Conservation (phyloP, 2,329 filamentous ascomycete genomes). For the Fusarium bactridioides region DNA sequence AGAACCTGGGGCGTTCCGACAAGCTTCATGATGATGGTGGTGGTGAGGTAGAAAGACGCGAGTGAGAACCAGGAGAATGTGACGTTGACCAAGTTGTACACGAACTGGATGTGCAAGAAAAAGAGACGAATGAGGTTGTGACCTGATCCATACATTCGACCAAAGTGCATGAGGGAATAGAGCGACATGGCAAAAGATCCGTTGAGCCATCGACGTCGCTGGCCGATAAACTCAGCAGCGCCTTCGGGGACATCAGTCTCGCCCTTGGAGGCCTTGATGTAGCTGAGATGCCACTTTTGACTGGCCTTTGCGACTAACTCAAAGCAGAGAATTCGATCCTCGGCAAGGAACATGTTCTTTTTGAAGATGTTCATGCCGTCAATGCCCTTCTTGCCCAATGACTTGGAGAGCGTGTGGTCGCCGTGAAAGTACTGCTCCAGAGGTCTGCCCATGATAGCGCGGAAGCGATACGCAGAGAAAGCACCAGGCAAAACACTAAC, state of each 20-base stretch:
- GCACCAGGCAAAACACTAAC: slow-evolving; percentile 38
- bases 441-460: slow-evolving; percentile 37
- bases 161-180: slow-evolving; percentile 39
- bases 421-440: slow-evolving; percentile 40
- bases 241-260: slow-evolving; percentile 39
- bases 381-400: slow-evolving; percentile 38
- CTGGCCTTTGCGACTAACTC: slow-evolving; percentile 38
- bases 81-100: slow-evolving; percentile 38
- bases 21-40: slow-evolving; percentile 38
- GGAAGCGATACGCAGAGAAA: slow-evolving; percentile 38
- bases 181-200: slow-evolving; percentile 39
- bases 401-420: slow-evolving; percentile 37
- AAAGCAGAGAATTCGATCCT: slow-evolving; percentile 39
- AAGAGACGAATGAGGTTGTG: slow-evolving; percentile 36
- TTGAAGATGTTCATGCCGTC: slow-evolving; percentile 42
- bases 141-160: slow-evolving; percentile 34
- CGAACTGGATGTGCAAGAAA: slow-evolving; percentile 37
- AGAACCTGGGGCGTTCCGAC: slow-evolving; percentile 33
- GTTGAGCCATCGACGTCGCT: slow-evolving; percentile 38
- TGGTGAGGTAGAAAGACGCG: slow-evolving; percentile 35
- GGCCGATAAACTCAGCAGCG: slow-evolving; percentile 35
- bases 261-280: slow-evolving; percentile 39
- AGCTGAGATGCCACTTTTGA: slow-evolving; percentile 40
- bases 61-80: slow-evolving; percentile 37
- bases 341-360: slow-evolving; percentile 41